Conservation (phyloP, 2,329 filamentous ascomycete species). For the Aquanectria penicillioides region DNA sequence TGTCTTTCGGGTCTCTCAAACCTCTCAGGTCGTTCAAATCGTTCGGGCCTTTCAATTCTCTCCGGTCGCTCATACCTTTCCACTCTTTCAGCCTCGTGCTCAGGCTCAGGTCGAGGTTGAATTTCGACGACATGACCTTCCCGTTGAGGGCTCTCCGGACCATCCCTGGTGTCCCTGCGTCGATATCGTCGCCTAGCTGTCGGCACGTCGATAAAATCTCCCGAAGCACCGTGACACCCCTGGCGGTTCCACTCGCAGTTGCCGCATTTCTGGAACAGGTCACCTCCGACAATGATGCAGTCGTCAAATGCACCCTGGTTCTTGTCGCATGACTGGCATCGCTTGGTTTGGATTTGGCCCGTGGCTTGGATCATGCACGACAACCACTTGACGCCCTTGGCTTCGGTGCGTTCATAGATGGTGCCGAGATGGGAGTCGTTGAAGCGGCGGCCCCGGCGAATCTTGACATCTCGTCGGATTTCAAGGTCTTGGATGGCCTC, state of each 20-base stretch:
- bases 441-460: constrained; percentile 55
- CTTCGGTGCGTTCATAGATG: constrained; percentile 55
- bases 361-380: constrained; percentile 62
- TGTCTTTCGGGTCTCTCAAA: background rate
- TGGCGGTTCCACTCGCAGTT: constrained; percentile 62
- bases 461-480: constrained; percentile 51
- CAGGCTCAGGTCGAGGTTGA: constrained; percentile 17
- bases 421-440: constrained; percentile 49
- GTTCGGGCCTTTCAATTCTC: too few relatives aligned
- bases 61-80: background rate
- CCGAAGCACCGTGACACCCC: constrained; percentile 48
- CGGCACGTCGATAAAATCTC: constrained; percentile 33
- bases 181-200: constrained; percentile 30
- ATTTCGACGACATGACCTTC: constrained; percentile 22
- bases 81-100: background rate
- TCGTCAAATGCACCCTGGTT: constrained; percentile 56
- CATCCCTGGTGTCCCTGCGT: constrained; percentile 16
- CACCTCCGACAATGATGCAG: constrained; percentile 55
- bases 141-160: constrained; percentile 5
- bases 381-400: constrained; percentile 57
- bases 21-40: too few relatives aligned
- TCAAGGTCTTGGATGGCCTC: constrained; percentile 50
- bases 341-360: constrained; percentile 51
- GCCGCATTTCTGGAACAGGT: constrained; percentile 58
- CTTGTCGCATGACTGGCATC: constrained; percentile 55